Conservation (phyloP, 2,329 filamentous ascomycete species). For the Paraphoma chrysanthemicola region DNA sequence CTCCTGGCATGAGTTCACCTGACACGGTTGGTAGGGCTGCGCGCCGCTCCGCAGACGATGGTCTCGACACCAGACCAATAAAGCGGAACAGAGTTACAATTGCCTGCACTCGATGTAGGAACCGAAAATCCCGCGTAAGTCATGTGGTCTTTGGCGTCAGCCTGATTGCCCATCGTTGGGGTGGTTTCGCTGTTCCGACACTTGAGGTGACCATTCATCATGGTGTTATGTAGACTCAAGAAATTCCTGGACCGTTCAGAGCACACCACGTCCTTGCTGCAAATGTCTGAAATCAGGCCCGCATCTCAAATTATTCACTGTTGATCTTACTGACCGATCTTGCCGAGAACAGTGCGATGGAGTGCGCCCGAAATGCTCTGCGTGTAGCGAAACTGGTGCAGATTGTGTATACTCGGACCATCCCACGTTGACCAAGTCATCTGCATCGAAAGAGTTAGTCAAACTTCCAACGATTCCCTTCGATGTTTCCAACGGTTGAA, state of each 20-base stretch:
- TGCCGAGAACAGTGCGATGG: conserved; percentile 50
- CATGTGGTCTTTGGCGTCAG: not conserved
- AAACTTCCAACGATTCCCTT: not conserved
- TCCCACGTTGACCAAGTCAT: conserved; percentile 45
- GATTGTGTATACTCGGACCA: conserved; percentile 54
- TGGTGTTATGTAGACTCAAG: too few species aligned
- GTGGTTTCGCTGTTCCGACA: not conserved
- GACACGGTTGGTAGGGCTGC: not conserved
- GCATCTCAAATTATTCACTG: too few species aligned
- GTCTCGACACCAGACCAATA: conserved; percentile 2
- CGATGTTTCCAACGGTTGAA: not conserved
- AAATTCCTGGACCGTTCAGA: too few species aligned
- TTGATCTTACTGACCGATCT: not conserved
- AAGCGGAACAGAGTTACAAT: conserved; percentile 15
- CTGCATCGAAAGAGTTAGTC: conserved; percentile 50
- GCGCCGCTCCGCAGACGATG: not conserved
- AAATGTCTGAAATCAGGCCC: too few species aligned
- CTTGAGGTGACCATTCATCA: too few species aligned
- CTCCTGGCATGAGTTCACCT: not conserved
- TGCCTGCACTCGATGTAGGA: conserved; percentile 13
- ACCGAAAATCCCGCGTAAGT: conserved; percentile 20
- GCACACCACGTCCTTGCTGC: too few species aligned
- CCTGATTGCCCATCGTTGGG: not conserved
- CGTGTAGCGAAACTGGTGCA: conserved; percentile 51
- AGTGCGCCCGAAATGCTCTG: conserved; percentile 51